Evolutionary conservation across 2,329 filamentous ascomycete genomes (phyloP).

Genomic region (Epichloe baconii): DNA sequence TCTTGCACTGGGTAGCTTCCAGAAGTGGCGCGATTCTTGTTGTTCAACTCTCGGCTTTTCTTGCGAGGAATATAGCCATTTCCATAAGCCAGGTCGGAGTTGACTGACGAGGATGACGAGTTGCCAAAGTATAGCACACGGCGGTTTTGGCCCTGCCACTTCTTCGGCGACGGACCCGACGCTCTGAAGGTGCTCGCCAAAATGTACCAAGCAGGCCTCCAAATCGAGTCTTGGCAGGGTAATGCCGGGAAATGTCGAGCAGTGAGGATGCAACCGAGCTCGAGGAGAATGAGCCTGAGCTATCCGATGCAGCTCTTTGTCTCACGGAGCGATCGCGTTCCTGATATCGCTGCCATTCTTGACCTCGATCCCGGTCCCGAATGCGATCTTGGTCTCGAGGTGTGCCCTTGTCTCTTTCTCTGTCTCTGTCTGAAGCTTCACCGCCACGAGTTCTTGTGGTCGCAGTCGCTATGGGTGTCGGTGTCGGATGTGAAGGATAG

Average conservation of each 20-base stretch:
- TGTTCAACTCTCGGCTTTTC: slow-evolving; percentile 16
- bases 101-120: slow-evolving; percentile 54
- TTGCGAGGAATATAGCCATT: slow-evolving; percentile 39
- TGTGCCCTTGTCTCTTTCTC: neutral
- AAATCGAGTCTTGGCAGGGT: slow-evolving; percentile 30
- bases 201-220: slow-evolving; percentile 49
- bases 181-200: slow-evolving; percentile 48
- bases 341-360: slow-evolving; percentile 6
- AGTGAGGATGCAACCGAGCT: slow-evolving; percentile 46
- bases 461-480: slow-evolving; percentile 5
- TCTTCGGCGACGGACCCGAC: slow-evolving; percentile 26
- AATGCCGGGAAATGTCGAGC: slow-evolving; percentile 51
- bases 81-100: slow-evolving; percentile 57
- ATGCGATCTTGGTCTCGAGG: neutral
- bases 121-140: slow-evolving; percentile 47
- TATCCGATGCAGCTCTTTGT: slow-evolving; percentile 16
- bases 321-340: slow-evolving; percentile 6
- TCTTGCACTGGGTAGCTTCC: neutral
- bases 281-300: slow-evolving; percentile 25
- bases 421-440: neutral
- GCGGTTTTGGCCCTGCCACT: slow-evolving; percentile 32
- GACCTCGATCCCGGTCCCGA: neutral
- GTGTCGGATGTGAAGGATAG: slow-evolving; percentile 5
- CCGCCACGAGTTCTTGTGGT: slow-evolving; percentile 2
- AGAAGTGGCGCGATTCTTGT: slow-evolving; percentile 1